Conservation (phyloP, 192 early-diverging fungal species). For the Dispira parvispora region DNA sequence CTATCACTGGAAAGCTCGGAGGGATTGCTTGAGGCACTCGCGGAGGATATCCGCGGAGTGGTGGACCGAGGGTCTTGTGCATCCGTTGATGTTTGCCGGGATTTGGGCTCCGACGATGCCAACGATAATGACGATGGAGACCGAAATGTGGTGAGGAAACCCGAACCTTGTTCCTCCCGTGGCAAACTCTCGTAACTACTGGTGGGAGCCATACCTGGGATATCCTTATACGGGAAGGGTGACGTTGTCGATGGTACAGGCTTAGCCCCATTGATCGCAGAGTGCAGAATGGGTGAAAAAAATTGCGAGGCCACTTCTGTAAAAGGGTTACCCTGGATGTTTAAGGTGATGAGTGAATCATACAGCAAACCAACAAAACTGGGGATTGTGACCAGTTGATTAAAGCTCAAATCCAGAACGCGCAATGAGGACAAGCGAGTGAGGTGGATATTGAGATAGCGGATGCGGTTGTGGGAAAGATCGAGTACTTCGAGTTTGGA, state of each 20-base stretch:
- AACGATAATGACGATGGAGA: neutral
- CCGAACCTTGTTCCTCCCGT: neutral
- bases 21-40: neutral
- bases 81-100: neutral
- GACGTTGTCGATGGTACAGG: neutral
- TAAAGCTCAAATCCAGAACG: slow-evolving; percentile 26
- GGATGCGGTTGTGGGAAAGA: slow-evolving; percentile 22
- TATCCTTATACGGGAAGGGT: neutral
- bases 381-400: slow-evolving; percentile 18
- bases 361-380: slow-evolving; percentile 22
- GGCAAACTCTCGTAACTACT: neutral
- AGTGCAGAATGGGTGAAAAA: slow-evolving; percentile 18
- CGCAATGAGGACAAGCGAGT: slow-evolving; percentile 21
- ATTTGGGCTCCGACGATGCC: neutral
- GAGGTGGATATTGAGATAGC: slow-evolving; percentile 15
- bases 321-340: slow-evolving; percentile 28
- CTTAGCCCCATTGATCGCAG: neutral
- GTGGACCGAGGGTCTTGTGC: neutral
- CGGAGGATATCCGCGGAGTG: neutral
- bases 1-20: neutral
- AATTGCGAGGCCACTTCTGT: slow-evolving; percentile 16
- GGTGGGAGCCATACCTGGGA: neutral
- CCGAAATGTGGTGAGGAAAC: neutral
- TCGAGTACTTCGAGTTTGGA: slow-evolving; percentile 23
- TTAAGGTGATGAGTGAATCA: slow-evolving; percentile 18